phyloP scores from a whole-genome alignment of 495 filamentous ascomycete genomes.

The Aspergillus campestris region DNA sequence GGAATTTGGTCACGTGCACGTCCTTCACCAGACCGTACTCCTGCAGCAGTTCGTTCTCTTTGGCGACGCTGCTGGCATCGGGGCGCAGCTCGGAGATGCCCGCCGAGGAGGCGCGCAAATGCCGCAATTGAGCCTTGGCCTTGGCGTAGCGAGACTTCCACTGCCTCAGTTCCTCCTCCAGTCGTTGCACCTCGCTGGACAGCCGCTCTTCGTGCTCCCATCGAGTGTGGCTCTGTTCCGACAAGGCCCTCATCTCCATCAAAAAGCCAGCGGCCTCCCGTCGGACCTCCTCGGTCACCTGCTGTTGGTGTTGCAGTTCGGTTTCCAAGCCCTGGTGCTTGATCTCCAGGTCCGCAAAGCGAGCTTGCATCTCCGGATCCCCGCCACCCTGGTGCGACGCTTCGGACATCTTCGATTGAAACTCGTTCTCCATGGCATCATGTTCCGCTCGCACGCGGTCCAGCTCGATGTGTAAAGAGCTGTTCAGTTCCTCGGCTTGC shows the following conservation, averaged over 20 bases:
- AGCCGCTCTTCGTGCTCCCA: constrained; percentile 77
- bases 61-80: constrained; percentile 53
- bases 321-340: constrained; percentile 65
- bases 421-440: constrained; percentile 49
- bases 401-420: constrained; percentile 57
- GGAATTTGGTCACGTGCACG: constrained; percentile 89
- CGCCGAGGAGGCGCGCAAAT: constrained; percentile 69
- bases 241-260: constrained; percentile 79
- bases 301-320: constrained; percentile 63
- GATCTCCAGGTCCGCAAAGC: constrained; percentile 55
- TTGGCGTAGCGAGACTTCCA: constrained; percentile 87
- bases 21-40: constrained; percentile 75
- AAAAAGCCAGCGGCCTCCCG: constrained; percentile 78
- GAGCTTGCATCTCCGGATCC: constrained; percentile 41
- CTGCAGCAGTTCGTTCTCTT: constrained; percentile 63
- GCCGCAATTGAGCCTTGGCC: constrained; percentile 76
- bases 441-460: constrained; percentile 63
- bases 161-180: constrained; percentile 74
- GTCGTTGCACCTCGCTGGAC: constrained; percentile 56
- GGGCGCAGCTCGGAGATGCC: constrained; percentile 56
- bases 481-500: constrained; percentile 69
- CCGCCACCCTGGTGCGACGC: constrained; percentile 25
- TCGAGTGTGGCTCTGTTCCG: constrained; percentile 65
- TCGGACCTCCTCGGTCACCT: constrained; percentile 83
- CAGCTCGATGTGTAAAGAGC: constrained; percentile 67